Conservation (phyloP, 768 basidiomycete species). For the Wakefieldia striispora region DNA sequence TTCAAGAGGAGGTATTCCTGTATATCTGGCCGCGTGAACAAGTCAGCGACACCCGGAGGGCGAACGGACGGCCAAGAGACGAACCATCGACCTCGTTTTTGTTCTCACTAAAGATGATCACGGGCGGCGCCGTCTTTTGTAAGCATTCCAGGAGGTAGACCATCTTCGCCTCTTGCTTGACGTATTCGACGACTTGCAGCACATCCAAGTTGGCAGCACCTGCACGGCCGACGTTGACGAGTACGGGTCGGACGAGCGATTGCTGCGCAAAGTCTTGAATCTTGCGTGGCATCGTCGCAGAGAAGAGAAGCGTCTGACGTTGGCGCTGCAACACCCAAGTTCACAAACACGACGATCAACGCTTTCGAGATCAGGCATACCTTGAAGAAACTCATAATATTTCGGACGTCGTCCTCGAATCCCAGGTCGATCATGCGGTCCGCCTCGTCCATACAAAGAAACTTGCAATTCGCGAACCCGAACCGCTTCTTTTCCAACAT, state of each 20-base stretch:
- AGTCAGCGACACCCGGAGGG: not conserved
- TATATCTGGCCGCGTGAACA: conserved; percentile 64
- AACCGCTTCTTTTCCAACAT: conserved; percentile 96
- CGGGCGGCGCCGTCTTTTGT: conserved; percentile 97
- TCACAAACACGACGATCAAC: not conserved
- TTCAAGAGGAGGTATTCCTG: conserved; percentile 97
- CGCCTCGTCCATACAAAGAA: conserved; percentile 97
- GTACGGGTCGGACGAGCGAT: conserved; percentile 89
- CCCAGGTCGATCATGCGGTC: conserved; percentile 99
- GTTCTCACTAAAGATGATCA: conserved; percentile 97
- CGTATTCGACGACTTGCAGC: conserved; percentile 95
- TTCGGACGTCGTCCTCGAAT: conserved; percentile 97
- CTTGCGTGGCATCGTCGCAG: conserved; percentile 98
- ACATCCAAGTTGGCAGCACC: conserved; percentile 98
- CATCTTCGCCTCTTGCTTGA: conserved; percentile 99
- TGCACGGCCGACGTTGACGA: conserved; percentile 97
- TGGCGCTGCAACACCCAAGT: conserved; percentile 58
- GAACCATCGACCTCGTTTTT: conserved; percentile 99
- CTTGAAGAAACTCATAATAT: conserved; percentile 99
- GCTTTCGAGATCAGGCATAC: conserved; percentile 38
- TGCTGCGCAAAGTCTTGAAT: conserved; percentile 99
- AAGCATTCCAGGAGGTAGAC: conserved; percentile 96
- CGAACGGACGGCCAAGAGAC: conserved; percentile 12
- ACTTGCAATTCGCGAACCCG: conserved; percentile 92
- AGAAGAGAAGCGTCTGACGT: conserved; percentile 95